Base-by-base conservation (phyloP, 2,329 filamentous ascomycete genomes). In the Paecilomyces sp. region DNA sequence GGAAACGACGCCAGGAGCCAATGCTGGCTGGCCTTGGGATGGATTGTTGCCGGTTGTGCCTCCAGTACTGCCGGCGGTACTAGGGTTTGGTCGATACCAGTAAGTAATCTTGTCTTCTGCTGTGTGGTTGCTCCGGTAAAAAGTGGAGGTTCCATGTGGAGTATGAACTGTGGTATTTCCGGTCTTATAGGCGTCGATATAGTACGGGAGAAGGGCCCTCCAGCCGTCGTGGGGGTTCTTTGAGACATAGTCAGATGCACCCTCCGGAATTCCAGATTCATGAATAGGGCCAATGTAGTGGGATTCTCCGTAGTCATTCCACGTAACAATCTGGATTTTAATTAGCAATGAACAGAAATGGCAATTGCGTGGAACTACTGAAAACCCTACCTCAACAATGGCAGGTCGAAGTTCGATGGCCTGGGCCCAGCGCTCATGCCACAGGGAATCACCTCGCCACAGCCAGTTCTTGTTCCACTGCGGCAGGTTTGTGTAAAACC, bases 281-380 rank as follows among this genome's bases (percentile, higher is more conserved):
- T 75, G 68, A 54, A 83, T 67, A 0, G 82, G 80, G 4, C 79
- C 79, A 62, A 85, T 82, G 67, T 86, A 85, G 68, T 84, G 83
- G 2, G 81, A 83, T 70, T 86, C 84, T 55, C 84, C 83, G 64
- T 78, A 86, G 68, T 86, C 84, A 63, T 86, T 86, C 83, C 83
- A 86, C 8, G 82, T 82, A 47, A 85, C 77, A 56, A 85, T 82
- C 69, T 80, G 58, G 8, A 58, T 24, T n/a, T 8, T 33, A 22
- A 13, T 57, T n/a, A 47, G 31, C 47, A 22, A 25, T 33, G 34
- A 22, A 24, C n/a, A 11, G n/a, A 53, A 11, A 12, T 28, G 25
- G 25, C 3, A 28, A 28, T 0, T 15, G 12, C 24, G 25, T 3
- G 11, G 11, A 36, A 57, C 18, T 13, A 30, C 18, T 13, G 25